A percentile compares a stretch with the other conserved stretches of the same genome.
phyloP scores from a whole-genome alignment of 257 asterid genomes.

The Primulina huaijiensis region DNA sequence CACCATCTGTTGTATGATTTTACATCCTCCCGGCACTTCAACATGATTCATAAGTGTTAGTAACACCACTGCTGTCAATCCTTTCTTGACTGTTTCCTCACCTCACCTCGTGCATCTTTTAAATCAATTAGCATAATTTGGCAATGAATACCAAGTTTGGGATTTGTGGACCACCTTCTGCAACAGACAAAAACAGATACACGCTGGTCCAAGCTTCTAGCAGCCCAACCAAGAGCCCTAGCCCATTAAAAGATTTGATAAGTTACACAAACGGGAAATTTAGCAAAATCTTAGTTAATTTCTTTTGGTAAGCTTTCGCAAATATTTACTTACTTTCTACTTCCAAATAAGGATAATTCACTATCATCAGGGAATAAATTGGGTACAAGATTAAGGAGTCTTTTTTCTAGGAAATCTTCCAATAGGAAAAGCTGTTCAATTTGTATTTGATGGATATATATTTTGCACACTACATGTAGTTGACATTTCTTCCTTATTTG shows the following conservation, averaged over 20 bases:
- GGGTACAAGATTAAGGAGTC: not conserved
- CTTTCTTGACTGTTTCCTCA: too few species aligned
- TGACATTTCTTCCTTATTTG: slow-evolving; percentile 24
- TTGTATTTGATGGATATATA: not conserved
- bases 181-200: not conserved
- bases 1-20: not conserved
- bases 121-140: not conserved
- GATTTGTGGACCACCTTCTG: not conserved
- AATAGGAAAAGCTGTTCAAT: not conserved
- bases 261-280: not conserved
- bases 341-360: not conserved
- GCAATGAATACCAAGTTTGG: not conserved
- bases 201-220: not conserved
- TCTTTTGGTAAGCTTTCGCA: not conserved
- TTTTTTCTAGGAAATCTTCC: not conserved
- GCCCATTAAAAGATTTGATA: not conserved
- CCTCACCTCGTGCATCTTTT: too few species aligned
- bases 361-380: not conserved
- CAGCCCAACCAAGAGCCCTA: not conserved
- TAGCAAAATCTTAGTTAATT: not conserved
- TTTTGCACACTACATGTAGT: not conserved
- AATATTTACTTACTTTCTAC: not conserved
- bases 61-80: too few species aligned
- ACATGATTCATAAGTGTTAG: too few species aligned
- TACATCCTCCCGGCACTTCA: too few species aligned